A percentile compares a stretch with the other conserved stretches of the same genome.
Evolutionary conservation across 768 basidiomycete species (phyloP).

Genomic region (Trametes cubensis): DNA sequence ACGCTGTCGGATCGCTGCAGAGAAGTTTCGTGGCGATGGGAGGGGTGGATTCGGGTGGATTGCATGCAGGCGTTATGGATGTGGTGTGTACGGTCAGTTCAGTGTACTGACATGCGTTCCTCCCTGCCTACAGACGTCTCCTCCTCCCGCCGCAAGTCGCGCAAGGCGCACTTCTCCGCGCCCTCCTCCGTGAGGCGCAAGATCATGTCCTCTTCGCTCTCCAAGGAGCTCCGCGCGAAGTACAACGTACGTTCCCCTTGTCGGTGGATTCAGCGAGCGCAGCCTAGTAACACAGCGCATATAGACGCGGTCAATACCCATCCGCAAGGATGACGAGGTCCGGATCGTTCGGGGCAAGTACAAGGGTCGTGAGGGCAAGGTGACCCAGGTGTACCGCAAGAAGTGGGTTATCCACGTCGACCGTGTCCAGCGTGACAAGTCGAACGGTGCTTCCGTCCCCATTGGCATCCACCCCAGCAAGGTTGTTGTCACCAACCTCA

Average conservation of each 20-base stretch:
- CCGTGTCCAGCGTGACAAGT: slow-evolving; percentile 96
- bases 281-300: neutral
- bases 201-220: slow-evolving; percentile 96
- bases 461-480: slow-evolving; percentile 98
- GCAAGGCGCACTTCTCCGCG: slow-evolving; percentile 97
- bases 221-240: slow-evolving; percentile 92
- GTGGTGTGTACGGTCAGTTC: slow-evolving; percentile 29
- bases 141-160: slow-evolving; percentile 94
- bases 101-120: slow-evolving; percentile 30
- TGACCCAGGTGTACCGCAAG: slow-evolving; percentile 97
- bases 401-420: slow-evolving; percentile 99
- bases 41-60: slow-evolving; percentile 55
- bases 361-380: slow-evolving; percentile 98
- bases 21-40: slow-evolving; percentile 33
- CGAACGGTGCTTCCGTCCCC: slow-evolving; percentile 90
- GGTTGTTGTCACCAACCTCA: slow-evolving; percentile 90
- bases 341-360: slow-evolving; percentile 96
- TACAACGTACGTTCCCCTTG: slow-evolving; percentile 68
- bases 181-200: slow-evolving; percentile 94
- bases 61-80: slow-evolving; percentile 45
- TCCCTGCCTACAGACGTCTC: slow-evolving; percentile 65
- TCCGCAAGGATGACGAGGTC: slow-evolving; percentile 99
- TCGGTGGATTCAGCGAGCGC: neutral
- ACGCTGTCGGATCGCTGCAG: slow-evolving; percentile 28
- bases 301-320: slow-evolving; percentile 87